Evolutionary conservation across 176 grass and related monocot genomes (phyloP), one percentile per base, ranked within the genome.

Genomic region (Avena sativa): DNA sequence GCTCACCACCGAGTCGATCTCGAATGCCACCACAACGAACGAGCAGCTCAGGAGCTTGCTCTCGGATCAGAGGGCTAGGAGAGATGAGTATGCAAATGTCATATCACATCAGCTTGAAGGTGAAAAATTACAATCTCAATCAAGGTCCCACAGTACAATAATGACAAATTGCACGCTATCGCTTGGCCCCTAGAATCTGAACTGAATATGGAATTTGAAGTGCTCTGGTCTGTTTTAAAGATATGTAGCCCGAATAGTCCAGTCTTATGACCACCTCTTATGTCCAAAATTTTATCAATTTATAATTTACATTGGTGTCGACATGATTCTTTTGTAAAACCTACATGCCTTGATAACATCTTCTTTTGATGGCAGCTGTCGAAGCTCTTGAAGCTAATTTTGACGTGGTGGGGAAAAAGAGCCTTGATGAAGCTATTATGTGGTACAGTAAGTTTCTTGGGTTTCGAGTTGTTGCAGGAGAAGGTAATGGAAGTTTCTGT

Each of bases 391-490:
- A 94, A 90, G 81, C 78, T 86, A 89, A 92, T 71, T 78, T 32
- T 87, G 72, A 44, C 17, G 49, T 47, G 48, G 30, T 65, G 21
- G 79, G 57, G 46, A 84, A 89, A 71, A 75, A 98, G 73, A 86
- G 90, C 61, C 30, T 83, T 38, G 92, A 96, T 1, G 75, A 84
- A 38, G 90, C 90, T 85, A 82, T 98, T 57, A 51, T 76, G 79
- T 98, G 96, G 96, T 98, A 98, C 82, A 53, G 81, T 47, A 94
- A 88, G 12, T 79, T 93, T 86, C 92, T 95, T 91, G 96, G 93
- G 81, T 92, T 98, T 74, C 81, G 76, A 89, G 76, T 90, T 79
- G 79, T 95, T 80, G 88, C 90, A 62, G 93, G 92, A 84, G 82
- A 95, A 89, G 96, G 96, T 98, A 96, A 86, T 81, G 16, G 17